These are phyloP conservation scores for Paramecium biaurelia DNA, from an alignment of 73 alveolate genomes.

Conservation along the genomic window DNA sequence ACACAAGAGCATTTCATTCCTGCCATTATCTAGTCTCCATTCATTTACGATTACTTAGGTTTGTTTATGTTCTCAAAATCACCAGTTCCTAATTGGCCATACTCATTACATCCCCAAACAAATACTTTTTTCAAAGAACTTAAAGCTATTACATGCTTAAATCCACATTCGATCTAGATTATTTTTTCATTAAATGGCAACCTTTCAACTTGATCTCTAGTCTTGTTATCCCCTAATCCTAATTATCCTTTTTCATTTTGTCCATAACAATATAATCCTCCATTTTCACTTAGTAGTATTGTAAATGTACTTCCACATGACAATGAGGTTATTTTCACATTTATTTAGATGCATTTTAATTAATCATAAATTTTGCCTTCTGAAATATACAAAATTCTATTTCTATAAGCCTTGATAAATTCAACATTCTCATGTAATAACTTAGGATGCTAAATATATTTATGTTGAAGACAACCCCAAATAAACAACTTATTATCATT, in stretches of 20 bases:
- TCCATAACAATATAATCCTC: slow-evolving; percentile 6
- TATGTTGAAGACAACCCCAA: slow-evolving; percentile 12
- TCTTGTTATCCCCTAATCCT: neutral
- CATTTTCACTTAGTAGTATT: neutral
- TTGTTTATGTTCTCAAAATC: neutral
- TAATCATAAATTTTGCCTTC: neutral
- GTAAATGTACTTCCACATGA: neutral
- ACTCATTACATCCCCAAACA: slow-evolving; percentile 34
- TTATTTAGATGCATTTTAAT: neutral
- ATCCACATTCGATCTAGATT: neutral
- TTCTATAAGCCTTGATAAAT: slow-evolving; percentile 76
- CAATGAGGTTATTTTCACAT: neutral
- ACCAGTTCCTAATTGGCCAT: slow-evolving; percentile 33
- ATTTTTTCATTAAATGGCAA: neutral
- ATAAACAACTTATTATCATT: neutral
- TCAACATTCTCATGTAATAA: slow-evolving; percentile 81
- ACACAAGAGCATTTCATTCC: neutral
- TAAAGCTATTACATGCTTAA: neutral
- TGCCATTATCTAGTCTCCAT: neutral
- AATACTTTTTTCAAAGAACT: neutral
- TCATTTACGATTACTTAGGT: neutral
- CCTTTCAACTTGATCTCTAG: neutral
- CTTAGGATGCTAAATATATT: slow-evolving; percentile 65
- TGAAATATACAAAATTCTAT: slow-evolving; percentile 83
- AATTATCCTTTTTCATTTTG: slow-evolving; percentile 26